These are phyloP conservation scores for Solanum medicagineum DNA, from an alignment of 257 asterid genomes.

Conservation along the genomic window DNA sequence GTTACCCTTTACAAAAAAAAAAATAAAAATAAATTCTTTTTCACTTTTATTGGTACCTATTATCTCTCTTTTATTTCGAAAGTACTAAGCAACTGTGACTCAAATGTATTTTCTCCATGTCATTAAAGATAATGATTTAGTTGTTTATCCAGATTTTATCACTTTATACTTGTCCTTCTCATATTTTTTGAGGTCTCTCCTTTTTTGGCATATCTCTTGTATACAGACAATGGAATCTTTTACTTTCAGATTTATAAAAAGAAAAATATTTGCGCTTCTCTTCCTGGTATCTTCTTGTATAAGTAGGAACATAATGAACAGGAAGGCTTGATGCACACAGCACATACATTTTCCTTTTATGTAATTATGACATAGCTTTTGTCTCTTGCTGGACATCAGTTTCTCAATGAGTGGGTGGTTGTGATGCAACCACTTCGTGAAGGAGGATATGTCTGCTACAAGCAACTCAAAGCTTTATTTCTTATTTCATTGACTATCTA, in stretches of 20 bases:
- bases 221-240: neutral
- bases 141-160: neutral
- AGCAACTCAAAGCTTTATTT: neutral
- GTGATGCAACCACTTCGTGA: neutral
- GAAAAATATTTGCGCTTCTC: neutral
- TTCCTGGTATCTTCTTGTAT: neutral
- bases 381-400: neutral
- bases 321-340: neutral
- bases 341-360: neutral
- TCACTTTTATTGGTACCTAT: neutral
- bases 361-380: neutral
- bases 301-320: neutral
- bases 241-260: neutral
- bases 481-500: neutral
- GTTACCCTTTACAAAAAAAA: no score
- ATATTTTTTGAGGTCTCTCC: neutral
- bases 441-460: neutral
- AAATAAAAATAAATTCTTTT: neutral
- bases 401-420: neutral
- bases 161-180: neutral
- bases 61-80: neutral
- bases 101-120: neutral
- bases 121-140: neutral
- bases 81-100: neutral
- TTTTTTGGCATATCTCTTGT: neutral